phyloP scores from a whole-genome alignment of 2,329 filamentous ascomycete species.

The Zymoseptoria pseudotritici region DNA sequence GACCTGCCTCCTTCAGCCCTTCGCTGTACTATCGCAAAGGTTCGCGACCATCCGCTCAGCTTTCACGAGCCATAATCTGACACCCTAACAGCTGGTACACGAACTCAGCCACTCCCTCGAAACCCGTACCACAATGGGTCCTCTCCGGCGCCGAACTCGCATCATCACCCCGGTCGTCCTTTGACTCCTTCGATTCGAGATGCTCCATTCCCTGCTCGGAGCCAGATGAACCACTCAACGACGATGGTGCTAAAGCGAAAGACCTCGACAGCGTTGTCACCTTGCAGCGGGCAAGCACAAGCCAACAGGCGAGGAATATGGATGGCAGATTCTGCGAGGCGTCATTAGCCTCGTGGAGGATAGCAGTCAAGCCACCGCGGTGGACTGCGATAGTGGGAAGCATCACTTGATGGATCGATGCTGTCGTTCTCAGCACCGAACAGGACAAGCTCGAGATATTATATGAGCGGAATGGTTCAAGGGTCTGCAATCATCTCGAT shows the following conservation, averaged over 20 bases:
- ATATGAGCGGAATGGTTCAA: too few relatives aligned
- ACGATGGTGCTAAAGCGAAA: neutral
- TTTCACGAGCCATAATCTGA: neutral
- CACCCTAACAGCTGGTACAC: neutral
- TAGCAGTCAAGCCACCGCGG: neutral
- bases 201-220: neutral
- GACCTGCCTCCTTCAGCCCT: conserved; percentile 10
- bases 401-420: neutral
- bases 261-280: neutral
- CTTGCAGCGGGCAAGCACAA: neutral
- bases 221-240: neutral
- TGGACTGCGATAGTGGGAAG: neutral
- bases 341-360: neutral
- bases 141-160: conserved; percentile 7
- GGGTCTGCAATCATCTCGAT: neutral
- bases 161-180: conserved; percentile 10
- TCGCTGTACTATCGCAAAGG: conserved; percentile 15
- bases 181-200: conserved; percentile 5
- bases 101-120: neutral
- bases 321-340: neutral
- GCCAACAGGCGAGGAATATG: neutral
- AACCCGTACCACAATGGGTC: conserved; percentile 7
- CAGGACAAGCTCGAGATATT: too few relatives aligned
- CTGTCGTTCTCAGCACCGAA: neutral
- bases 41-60: neutral